phyloP scores from a whole-genome alignment of 1,284 basidiomycete species.

The Heterobasidion parviporum region DNA sequence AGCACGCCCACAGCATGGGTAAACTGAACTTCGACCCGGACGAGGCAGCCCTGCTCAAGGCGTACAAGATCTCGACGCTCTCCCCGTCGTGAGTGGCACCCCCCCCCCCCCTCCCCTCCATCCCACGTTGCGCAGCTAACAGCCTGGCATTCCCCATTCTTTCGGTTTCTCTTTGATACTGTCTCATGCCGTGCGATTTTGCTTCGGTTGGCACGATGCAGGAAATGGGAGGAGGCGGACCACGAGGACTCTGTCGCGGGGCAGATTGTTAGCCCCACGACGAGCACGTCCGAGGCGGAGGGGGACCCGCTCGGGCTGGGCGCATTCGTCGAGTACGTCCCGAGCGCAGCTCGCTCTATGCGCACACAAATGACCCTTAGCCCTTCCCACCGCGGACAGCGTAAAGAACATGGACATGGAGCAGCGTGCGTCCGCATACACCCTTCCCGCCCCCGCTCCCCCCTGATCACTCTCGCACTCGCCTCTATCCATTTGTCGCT shows the following conservation, averaged over 20 bases:
- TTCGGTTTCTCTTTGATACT: background rate
- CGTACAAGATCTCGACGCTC: slow-evolving; percentile 65
- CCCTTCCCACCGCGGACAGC: slow-evolving; percentile 25
- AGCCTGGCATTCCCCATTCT: too few relatives aligned
- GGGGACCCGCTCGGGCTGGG: slow-evolving; percentile 67
- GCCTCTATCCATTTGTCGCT: slow-evolving; percentile 2
- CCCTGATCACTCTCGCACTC: background rate
- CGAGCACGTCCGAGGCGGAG: slow-evolving; percentile 31
- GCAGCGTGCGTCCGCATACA: slow-evolving; percentile 43
- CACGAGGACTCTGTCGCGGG: slow-evolving; percentile 67
- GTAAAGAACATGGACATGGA: slow-evolving; percentile 64
- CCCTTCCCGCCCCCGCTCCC: background rate
- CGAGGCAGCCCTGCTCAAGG: slow-evolving; percentile 65
- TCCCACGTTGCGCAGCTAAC: too few relatives aligned
- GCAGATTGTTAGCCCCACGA: slow-evolving; percentile 40
- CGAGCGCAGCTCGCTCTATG: background rate
- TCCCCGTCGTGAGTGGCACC: slow-evolving; percentile 45
- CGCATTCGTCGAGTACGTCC: slow-evolving; percentile 51
- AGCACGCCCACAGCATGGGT: slow-evolving; percentile 23
- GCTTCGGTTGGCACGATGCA: slow-evolving; percentile 16
- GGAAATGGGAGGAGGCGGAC: slow-evolving; percentile 77
- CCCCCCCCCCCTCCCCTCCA: too few relatives aligned
- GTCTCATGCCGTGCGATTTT: slow-evolving; percentile 7
- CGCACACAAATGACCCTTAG: too few relatives aligned
- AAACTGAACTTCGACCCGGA: slow-evolving; percentile 61